Evolutionary conservation across 331 rosid species (phyloP), one percentile per base, ranked within the genome.

Genomic region (Phaseolus coccineus): DNA sequence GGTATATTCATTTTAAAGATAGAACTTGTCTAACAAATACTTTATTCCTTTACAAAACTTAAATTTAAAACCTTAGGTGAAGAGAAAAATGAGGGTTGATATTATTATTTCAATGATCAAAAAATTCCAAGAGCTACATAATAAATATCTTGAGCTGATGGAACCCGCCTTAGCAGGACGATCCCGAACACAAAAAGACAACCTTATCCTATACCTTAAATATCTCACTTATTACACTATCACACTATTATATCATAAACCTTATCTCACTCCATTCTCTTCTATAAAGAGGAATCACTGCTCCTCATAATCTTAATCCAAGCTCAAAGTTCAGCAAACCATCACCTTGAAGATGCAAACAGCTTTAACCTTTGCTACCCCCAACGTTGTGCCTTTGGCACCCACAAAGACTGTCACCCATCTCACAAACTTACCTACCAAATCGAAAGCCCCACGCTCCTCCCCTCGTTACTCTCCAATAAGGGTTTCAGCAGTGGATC

Each of bases 271-370:
- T 22, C 19, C 65, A 42, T 7, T 31, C 31, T 14, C 5, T 58
- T 77, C 77, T 74, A 83, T 87, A 87, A 68, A 80, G 37, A 40
- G 70, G 77, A 64, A 80, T 14, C 70, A 80, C 64, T 3, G 16
- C 51, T 79, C 25, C 74, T 30, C 28, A 8, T 0, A 8, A 69
- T 15, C 72, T 25, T 33, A 48, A 52, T 3, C 5, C 46, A 81
- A 58, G 10, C 73, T 51, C 53, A 68, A 76, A 62, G 46, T 11
- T 71, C 81, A 24, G 16, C 9, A 48, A 19, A 65, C n/a, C 2
- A 44, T 16, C 14, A 42, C 50, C 69, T 48, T 73, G 69, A 78
- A 89, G 81, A 89, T 92, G 97, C 92, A 87, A 86, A 80, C 92
- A 16, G 61, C 88, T 48, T 50, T 90, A 72, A 69, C 77, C 74